Percentiles rank a stretch among this genome's conserved stretches.
phyloP scores from a whole-genome alignment of 768 basidiomycete species.

The Rhizopogon vesiculosus region DNA sequence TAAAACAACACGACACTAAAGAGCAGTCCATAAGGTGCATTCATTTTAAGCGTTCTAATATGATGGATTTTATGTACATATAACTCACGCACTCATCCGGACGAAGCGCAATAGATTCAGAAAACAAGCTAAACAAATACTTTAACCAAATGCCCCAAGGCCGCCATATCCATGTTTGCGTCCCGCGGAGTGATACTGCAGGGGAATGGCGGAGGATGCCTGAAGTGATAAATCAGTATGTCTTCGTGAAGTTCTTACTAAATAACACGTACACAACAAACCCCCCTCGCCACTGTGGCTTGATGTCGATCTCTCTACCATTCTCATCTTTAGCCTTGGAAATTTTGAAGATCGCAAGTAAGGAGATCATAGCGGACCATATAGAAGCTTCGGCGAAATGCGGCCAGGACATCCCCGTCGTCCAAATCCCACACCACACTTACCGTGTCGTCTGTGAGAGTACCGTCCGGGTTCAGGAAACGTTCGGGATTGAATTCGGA shows the following conservation, averaged over 20 bases:
- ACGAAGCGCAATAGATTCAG: no score
- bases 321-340: slow-evolving; percentile 13
- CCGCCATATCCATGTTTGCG: not conserved
- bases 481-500: slow-evolving; percentile 20
- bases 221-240: not conserved
- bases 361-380: slow-evolving; percentile 25
- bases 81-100: no score
- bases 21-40: no score
- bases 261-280: slow-evolving; percentile 9
- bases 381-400: slow-evolving; percentile 26
- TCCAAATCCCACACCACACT: slow-evolving; percentile 22
- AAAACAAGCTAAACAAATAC: no score
- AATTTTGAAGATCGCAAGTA: slow-evolving; percentile 18
- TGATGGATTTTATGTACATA: no score
- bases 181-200: not conserved
- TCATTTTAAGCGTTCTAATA: no score
- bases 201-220: slow-evolving; percentile 1
- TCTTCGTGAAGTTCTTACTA: no score
- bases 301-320: slow-evolving; percentile 19
- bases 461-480: slow-evolving; percentile 17
- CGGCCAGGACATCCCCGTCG: slow-evolving; percentile 26
- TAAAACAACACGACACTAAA: no score
- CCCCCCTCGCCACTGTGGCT: slow-evolving; percentile 9
- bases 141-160: not conserved
- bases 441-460: slow-evolving; percentile 20